Evolutionary conservation across 345 rosid genomes (phyloP), one percentile per base, ranked within the genome.

Genomic region (Pugionium cornutum): DNA sequence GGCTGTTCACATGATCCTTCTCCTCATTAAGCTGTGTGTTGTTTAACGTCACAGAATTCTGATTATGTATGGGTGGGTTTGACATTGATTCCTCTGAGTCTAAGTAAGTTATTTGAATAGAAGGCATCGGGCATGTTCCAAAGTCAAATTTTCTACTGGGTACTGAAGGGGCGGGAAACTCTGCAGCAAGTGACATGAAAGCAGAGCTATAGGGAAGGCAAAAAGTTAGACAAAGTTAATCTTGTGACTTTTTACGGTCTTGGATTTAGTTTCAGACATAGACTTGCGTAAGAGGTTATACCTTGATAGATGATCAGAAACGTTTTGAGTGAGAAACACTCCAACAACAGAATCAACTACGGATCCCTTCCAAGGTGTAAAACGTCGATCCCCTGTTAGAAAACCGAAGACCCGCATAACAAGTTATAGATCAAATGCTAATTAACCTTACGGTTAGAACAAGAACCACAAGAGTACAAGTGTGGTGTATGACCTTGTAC

Each of bases 281-380:
- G 36, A 52, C 34, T 9, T 36, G 37, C 9, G 74, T 31, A 72
- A 78, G 76, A 56, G 50, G 6, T 49, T 58, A 54, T 77, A 90
- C 97, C 97, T 90, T 29, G 96, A 90, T 48, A 90, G 87, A 75
- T 91, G 96, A 68, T 90, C 97, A 8, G 96, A 88, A 67, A 90
- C 99, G 64, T 94, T 94, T 63, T 94, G 97, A 27, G 99, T 94
- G 7, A 94, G 95, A 75, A 94, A 94, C 26, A 94, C 99, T 58
- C 97, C 97, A 58, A 91, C 81, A 3, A 95, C 96, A 3, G 96
- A 95, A 80, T 95, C 97, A 43, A 95, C 88, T 25, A 87, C 92
- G 1, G 97, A 94, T 63, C 97, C 99, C 52, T 94, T 94, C 99
- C 96, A 94, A 53, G 78, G 85, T 31, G 97, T 84, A 79, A 94